Evolutionary conservation across 306 rosid genomes (phyloP), one percentile per base, ranked within the genome.

Genomic region (Urtica urens): DNA sequence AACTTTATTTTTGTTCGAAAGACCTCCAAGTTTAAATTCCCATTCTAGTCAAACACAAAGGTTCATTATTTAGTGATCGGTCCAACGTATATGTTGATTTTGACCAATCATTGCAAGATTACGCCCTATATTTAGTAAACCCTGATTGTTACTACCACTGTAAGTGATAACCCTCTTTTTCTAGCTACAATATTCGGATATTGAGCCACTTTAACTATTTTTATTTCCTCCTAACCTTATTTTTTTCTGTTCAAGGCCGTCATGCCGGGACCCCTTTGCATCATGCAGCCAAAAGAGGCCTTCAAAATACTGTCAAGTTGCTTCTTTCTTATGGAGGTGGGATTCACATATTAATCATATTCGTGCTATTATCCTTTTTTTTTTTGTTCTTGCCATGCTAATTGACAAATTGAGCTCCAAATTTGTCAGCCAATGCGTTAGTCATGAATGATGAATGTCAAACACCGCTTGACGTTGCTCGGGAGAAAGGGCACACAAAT

Each of bases 231-330:
- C n/a, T 35, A 17, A 16, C 23, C 5, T 53, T 37, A 20, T 14
- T 17, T 0, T 1, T 4, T 11, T 20, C 49, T 29, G 4, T 42
- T 53, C 38, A 38, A 85, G 95, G 93, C 44, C 80, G 93, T 22
- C 71, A 76, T 55, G 94, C 80, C 26, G 99, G 99, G 52, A 85
- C 96, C 65, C 94, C 99, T 20, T 64, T 92, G 49, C 96, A 92
- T 59, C 99, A 92, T 73, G 96, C 99, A 4, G 93, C 99, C 56
- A 92, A 92, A 72, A 77, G 81, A 68, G 96, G 96, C 58, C 82
- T 72, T 53, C 86, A 79, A 23, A 69, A 61, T 49, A 69, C 72
- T 60, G 87, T 82, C 28, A 82, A 75, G 73, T 51, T 90, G 61
- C 95, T 90, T 64, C 87, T 90, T 69, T 46, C 18, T 18, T 71